A percentile compares a stretch with the other conserved stretches of the same genome.
Conservation (phyloP, 768 basidiomycete species). For the Kwoniella mangroviensis region DNA sequence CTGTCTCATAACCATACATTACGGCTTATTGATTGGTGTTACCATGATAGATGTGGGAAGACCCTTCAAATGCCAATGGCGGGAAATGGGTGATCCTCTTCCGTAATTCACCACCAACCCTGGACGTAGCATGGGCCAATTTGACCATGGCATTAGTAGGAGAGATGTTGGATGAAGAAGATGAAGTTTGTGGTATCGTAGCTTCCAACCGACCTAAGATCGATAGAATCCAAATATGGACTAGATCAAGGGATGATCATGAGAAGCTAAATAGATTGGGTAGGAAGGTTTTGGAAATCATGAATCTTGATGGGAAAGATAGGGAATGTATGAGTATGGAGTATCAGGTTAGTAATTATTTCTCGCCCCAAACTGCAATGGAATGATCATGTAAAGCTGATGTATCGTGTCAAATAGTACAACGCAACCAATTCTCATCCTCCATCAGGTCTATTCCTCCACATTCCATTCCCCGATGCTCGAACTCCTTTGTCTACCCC, state of each 20-base stretch:
- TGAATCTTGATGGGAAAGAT: conserved; percentile 73
- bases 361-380: background rate
- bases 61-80: conserved; percentile 84
- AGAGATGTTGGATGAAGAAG: conserved; percentile 69
- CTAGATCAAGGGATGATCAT: conserved; percentile 80
- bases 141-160: conserved; percentile 90
- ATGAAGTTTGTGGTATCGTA: conserved; percentile 75
- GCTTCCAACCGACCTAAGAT: conserved; percentile 84
- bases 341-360: conserved; percentile 69
- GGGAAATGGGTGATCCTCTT: conserved; percentile 96
- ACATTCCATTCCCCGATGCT: conserved; percentile 34
- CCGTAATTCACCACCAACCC: conserved; percentile 71
- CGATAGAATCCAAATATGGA: conserved; percentile 92
- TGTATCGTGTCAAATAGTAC: conserved; percentile 27
- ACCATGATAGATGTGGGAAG: conserved; percentile 80
- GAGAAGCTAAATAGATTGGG: conserved; percentile 83
- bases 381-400: background rate
- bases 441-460: conserved; percentile 36
- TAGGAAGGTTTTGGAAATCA: conserved; percentile 75
- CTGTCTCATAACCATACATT: background rate
- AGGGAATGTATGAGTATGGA: conserved; percentile 83
- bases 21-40: background rate
- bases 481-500: conserved; percentile 5
- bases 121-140: conserved; percentile 90
- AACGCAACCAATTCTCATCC: conserved; percentile 41